Percentiles rank a stretch among this genome's conserved stretches.
Conservation (phyloP, 2,329 filamentous ascomycete species). For the Beauveria bassiana region DNA sequence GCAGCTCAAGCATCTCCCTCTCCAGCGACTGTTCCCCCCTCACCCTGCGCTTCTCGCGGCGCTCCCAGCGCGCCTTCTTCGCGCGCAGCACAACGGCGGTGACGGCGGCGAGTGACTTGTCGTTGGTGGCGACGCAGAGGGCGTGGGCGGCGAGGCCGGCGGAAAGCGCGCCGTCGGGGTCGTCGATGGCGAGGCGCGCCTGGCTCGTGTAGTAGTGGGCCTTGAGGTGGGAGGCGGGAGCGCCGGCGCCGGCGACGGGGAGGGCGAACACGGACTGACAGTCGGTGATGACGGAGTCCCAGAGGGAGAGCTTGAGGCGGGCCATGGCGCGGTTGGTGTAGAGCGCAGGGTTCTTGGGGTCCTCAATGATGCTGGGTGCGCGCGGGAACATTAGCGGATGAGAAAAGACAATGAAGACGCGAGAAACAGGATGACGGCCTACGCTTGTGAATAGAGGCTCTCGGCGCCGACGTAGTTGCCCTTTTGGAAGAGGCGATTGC, state of each 20-base stretch:
- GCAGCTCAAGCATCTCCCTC: constrained; percentile 45
- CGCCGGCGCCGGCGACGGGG: constrained; percentile 34
- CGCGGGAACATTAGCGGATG: background rate
- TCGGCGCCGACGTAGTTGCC: constrained; percentile 61
- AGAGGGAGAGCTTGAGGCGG: constrained; percentile 64
- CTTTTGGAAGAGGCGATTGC: constrained; percentile 57
- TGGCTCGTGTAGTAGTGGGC: constrained; percentile 77
- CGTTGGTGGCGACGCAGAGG: constrained; percentile 54
- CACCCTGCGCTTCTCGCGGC: constrained; percentile 54
- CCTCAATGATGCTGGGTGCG: constrained; percentile 59
- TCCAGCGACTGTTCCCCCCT: constrained; percentile 52
- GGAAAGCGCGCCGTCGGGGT: constrained; percentile 62
- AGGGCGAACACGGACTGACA: constrained; percentile 68
- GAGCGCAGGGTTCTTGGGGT: constrained; percentile 67
- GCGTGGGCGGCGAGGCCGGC: constrained; percentile 67
- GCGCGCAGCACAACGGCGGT: constrained; percentile 68
- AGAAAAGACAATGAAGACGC: background rate
- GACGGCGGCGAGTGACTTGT: constrained; percentile 61
- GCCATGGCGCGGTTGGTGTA: constrained; percentile 89
- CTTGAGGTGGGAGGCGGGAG: constrained; percentile 55
- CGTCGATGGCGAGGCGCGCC: constrained; percentile 62
- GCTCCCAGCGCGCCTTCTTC: constrained; percentile 82
- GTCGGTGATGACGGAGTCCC: constrained; percentile 69
- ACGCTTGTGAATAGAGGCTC: constrained; percentile 64
- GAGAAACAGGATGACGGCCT: constrained; percentile 20